A percentile compares a stretch with the other conserved stretches of the same genome.
These are phyloP conservation scores for Hibiscus mutabilis DNA, from an alignment of 345 rosid genomes.

Conservation along the genomic window DNA sequence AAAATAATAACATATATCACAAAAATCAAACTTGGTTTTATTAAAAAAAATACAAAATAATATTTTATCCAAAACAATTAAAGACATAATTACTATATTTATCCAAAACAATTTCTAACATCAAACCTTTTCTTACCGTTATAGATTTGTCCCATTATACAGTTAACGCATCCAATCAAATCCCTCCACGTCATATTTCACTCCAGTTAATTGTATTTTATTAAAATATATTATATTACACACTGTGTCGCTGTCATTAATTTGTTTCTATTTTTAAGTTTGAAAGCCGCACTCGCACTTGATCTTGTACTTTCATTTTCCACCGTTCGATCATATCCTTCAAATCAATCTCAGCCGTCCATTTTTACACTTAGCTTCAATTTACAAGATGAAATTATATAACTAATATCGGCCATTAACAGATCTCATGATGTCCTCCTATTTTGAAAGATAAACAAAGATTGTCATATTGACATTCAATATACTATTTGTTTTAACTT, in stretches of 20 bases:
- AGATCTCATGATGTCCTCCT: too few relatives aligned
- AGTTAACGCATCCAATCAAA: neutral
- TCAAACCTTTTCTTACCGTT: neutral
- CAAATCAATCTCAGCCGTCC: slow-evolving; percentile 26
- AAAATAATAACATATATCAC: too few relatives aligned
- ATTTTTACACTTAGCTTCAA: neutral
- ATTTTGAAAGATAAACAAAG: too few relatives aligned
- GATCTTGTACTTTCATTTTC: neutral
- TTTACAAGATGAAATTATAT: too few relatives aligned
- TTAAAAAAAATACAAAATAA: neutral
- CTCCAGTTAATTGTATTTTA: neutral
- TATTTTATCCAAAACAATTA: neutral
- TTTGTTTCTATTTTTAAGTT: neutral
- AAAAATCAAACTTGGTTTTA: too few relatives aligned
- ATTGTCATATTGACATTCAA: too few relatives aligned
- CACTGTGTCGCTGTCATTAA: neutral
- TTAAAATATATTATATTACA: neutral
- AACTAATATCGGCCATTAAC: too few relatives aligned
- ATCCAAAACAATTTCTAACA: neutral
- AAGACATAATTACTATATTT: neutral
- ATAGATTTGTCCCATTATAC: neutral
- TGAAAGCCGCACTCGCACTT: neutral
- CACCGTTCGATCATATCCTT: slow-evolving; percentile 21
- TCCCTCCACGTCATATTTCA: neutral
- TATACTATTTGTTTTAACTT: too few relatives aligned